Base-by-base conservation (phyloP, 495 filamentous ascomycete species). In the Aspergillus panamensis region DNA sequence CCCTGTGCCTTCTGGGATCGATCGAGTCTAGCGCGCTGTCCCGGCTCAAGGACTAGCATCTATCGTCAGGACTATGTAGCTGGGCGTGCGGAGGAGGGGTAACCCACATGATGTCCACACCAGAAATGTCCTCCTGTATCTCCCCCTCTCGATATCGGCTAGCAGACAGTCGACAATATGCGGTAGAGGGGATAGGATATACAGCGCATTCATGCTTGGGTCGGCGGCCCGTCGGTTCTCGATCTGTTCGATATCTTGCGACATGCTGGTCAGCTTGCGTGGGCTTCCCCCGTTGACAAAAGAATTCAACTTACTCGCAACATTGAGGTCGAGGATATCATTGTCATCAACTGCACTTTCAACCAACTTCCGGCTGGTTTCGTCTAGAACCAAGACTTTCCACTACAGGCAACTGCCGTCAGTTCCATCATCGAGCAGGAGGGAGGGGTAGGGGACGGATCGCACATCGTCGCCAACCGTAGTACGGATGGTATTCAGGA, bases 301-400 rank as follows among this genome's bases (percentile, higher is more conserved):
- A 44, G 14, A 50, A 20, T 44, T 25, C 35, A 32, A 42, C 86
- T 70, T 82, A 97, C 93, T 95, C 54, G 92, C 91, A 68, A 98
- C 88, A 68, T 95, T 95, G 70, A 91, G 81, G 69, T 94, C 92
- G 69, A 98, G 86, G 54, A 98, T 93, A 69, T 96, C 90, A 80
- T 97, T 92, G 73, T 96, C 89, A 61, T 89, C 92, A 65, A 92
- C 83, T 21, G 90, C 88, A 80, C 88, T 91, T 69, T 94, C 87
- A 61, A 97, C 80, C 61, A 98, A 76, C 67, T 85, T 88, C 68
- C 84, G 86, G 69, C 88, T 90, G 19, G 73, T 76, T 59, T 87
- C 85, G 74, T 98, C 94, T 62, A 95, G 73, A 31, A 98, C 87
- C 65, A 97, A 74, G 62, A 96, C 87, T 81, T 96, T 97, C 94